phyloP scores from a whole-genome alignment of 257 asterid genomes.

The Misopates orontium region DNA sequence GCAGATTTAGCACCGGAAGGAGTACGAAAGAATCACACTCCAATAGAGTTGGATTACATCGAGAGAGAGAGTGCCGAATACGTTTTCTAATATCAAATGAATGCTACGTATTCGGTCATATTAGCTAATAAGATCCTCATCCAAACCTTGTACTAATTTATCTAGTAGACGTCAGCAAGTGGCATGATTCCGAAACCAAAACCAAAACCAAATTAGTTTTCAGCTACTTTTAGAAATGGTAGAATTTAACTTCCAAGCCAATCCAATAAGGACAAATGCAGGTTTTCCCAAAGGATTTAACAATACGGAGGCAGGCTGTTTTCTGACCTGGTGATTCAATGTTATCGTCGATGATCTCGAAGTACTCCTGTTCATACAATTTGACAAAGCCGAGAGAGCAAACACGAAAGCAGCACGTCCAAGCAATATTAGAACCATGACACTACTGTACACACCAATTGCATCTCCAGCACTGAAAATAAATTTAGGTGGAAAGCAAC shows the following conservation, averaged over 20 bases:
- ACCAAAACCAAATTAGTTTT: background rate
- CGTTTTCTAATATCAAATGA: too few species aligned
- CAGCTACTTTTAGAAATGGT: background rate
- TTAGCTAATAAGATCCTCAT: background rate
- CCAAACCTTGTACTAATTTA: background rate
- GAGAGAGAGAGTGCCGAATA: too few species aligned
- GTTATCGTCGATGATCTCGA: slow-evolving; percentile 54
- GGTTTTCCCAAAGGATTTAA: background rate
- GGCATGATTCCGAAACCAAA: background rate
- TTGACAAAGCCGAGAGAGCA: slow-evolving; percentile 77
- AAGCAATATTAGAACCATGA: slow-evolving; percentile 58
- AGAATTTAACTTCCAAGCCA: background rate
- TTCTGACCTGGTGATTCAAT: slow-evolving; percentile 69
- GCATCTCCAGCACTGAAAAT: slow-evolving; percentile 53
- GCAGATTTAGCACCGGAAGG: background rate
- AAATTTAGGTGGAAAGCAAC: slow-evolving; percentile 2
- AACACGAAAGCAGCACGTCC: slow-evolving; percentile 97
- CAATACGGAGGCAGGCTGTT: background rate
- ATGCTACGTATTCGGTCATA: too few species aligned
- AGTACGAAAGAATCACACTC: slow-evolving; percentile 4
- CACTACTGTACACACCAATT: slow-evolving; percentile 51
- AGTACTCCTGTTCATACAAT: slow-evolving; percentile 59
- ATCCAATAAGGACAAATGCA: background rate
- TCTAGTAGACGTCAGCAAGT: background rate
- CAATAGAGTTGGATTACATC: background rate